A percentile compares a stretch with the other conserved stretches of the same genome.
phyloP scores from a whole-genome alignment of 2,329 filamentous ascomycete species.

The Penicillium paneum region DNA sequence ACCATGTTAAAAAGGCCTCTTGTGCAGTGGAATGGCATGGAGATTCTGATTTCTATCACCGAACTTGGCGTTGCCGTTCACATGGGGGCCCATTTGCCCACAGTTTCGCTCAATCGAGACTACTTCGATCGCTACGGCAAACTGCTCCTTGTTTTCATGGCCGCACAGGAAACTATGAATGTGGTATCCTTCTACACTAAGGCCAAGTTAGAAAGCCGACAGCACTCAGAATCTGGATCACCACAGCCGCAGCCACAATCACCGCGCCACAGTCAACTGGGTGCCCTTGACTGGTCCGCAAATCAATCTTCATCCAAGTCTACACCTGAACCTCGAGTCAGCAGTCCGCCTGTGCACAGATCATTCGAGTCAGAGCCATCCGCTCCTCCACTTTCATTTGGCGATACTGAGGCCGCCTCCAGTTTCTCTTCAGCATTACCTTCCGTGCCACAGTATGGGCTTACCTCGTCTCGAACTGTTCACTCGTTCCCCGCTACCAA shows the following conservation, averaged over 20 bases:
- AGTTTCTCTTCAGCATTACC: slow-evolving; percentile 29
- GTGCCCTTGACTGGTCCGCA: slow-evolving; percentile 8
- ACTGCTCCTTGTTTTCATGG: slow-evolving; percentile 39
- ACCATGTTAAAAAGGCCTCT: slow-evolving; percentile 39
- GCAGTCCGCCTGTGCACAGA: slow-evolving; percentile 12
- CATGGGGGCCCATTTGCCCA: slow-evolving; percentile 36
- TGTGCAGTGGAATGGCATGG: slow-evolving; percentile 38
- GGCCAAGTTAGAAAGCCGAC: slow-evolving; percentile 6
- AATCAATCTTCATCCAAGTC: slow-evolving; percentile 1
- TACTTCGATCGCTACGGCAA: slow-evolving; percentile 42
- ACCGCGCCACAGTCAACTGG: slow-evolving; percentile 6
- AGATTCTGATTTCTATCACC: slow-evolving; percentile 38
- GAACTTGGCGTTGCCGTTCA: slow-evolving; percentile 40
- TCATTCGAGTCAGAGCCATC: slow-evolving; percentile 24
- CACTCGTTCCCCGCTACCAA: slow-evolving; percentile 12
- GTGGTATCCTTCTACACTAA: slow-evolving; percentile 27
- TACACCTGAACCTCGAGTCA: slow-evolving; percentile 13
- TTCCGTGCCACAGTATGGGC: slow-evolving; percentile 21
- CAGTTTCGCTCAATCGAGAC: slow-evolving; percentile 28
- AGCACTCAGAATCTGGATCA: slow-evolving; percentile 5
- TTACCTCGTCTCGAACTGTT: slow-evolving; percentile 20
- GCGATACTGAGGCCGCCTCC: slow-evolving; percentile 24
- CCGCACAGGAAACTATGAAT: slow-evolving; percentile 37
- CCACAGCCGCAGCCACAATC: slow-evolving; percentile 6
- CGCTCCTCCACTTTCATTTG: slow-evolving; percentile 32